Evolutionary conservation across 345 rosid genomes (phyloP).

Genomic region (Abelmoschus esculentus): DNA sequence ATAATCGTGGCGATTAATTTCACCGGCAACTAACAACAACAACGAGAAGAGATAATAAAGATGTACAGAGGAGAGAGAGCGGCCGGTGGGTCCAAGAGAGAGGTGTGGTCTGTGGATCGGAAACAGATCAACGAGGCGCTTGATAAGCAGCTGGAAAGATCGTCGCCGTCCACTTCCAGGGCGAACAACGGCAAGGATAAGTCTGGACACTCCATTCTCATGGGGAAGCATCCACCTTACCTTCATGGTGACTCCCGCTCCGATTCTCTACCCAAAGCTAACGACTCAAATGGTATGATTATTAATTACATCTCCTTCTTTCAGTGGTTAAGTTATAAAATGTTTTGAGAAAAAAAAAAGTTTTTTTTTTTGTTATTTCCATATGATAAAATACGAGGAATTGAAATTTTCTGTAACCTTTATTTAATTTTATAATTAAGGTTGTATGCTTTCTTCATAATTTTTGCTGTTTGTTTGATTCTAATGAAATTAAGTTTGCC

Average conservation of each 20-base stretch:
- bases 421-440: background rate
- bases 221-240: slow-evolving; percentile 51
- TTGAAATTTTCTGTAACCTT: background rate
- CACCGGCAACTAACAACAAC: slow-evolving; percentile 9
- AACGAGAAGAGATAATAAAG: background rate
- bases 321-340: background rate
- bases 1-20: background rate
- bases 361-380: background rate
- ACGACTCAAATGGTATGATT: slow-evolving; percentile 53
- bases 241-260: slow-evolving; percentile 48
- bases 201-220: slow-evolving; percentile 31
- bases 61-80: slow-evolving; percentile 58
- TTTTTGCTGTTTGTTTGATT: background rate
- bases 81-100: slow-evolving; percentile 52
- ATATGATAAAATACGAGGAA: background rate
- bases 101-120: slow-evolving; percentile 52
- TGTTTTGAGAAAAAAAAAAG: too few relatives aligned
- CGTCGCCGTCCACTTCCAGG: slow-evolving; percentile 75
- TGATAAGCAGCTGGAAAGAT: slow-evolving; percentile 63
- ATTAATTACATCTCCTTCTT: background rate
- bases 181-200: slow-evolving; percentile 54
- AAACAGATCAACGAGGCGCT: slow-evolving; percentile 70
- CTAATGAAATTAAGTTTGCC: background rate
- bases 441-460: background rate
- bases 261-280: slow-evolving; percentile 43